phyloP scores from a whole-genome alignment of 2,329 filamentous ascomycete genomes.

The Neopestalotiopsis clavispora region DNA sequence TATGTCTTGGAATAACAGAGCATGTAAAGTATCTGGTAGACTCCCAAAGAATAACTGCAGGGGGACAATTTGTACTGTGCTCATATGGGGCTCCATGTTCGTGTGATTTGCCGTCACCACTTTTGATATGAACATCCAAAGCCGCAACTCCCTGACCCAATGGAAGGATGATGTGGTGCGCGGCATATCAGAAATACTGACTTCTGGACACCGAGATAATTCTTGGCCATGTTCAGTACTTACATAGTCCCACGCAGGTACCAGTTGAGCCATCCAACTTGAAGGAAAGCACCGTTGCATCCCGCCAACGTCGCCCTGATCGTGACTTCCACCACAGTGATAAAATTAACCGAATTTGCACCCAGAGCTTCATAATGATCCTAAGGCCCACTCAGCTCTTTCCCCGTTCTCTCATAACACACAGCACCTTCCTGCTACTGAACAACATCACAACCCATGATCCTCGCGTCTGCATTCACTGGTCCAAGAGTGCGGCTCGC shows the following conservation, averaged over 20 bases:
- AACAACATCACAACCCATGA: not conserved
- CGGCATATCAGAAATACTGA: too few relatives aligned
- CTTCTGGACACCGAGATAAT: too few relatives aligned
- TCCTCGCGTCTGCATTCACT: not conserved
- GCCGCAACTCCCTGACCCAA: too few relatives aligned
- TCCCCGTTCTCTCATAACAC: not conserved
- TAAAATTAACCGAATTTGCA: not conserved
- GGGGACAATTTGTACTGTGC: too few relatives aligned
- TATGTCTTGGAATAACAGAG: constrained; percentile 16
- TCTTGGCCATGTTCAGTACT: too few relatives aligned
- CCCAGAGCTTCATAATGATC: not conserved
- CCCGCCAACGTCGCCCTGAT: not conserved
- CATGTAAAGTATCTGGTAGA: too few relatives aligned
- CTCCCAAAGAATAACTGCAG: too few relatives aligned
- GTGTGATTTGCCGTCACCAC: too few relatives aligned
- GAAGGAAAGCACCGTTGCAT: not conserved
- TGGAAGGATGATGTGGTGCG: too few relatives aligned
- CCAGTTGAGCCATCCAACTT: not conserved
- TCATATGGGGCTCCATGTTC: too few relatives aligned
- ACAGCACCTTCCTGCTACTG: not conserved
- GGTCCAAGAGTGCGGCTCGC: not conserved
- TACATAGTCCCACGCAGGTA: too few relatives aligned
- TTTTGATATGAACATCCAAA: too few relatives aligned
- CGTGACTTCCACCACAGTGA: not conserved
- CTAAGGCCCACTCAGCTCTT: not conserved